Conservation (phyloP, 2,329 filamentous ascomycete genomes). For the Aspergillus felis region DNA sequence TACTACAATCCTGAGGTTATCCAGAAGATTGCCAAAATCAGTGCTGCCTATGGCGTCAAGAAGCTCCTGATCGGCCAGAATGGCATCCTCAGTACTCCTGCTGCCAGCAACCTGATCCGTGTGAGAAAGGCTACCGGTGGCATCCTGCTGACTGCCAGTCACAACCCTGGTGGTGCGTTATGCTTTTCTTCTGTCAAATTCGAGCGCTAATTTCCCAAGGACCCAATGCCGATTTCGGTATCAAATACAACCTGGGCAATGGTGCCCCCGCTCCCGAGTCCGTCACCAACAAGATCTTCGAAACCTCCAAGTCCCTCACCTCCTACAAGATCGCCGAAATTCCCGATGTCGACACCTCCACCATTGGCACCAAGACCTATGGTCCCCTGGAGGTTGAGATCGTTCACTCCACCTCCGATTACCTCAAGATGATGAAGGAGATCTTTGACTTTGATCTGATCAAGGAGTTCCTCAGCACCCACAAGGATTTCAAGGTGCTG, state of each 20-base stretch:
- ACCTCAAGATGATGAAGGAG: constrained; percentile 91
- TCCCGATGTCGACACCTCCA: constrained; percentile 77
- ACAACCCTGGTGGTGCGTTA: constrained; percentile 88
- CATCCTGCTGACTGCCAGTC: constrained; percentile 92
- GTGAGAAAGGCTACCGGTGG: constrained; percentile 93
- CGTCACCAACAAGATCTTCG: constrained; percentile 97
- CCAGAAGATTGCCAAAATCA: constrained; percentile 95
- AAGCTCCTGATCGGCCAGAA: constrained; percentile 95
- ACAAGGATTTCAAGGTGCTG: constrained; percentile 92
- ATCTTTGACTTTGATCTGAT: constrained; percentile 98
- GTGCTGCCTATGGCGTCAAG: constrained; percentile 95
- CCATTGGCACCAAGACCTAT: constrained; percentile 78
- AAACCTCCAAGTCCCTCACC: constrained; percentile 80
- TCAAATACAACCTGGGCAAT: constrained; percentile 99
- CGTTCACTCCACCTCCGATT: constrained; percentile 88
- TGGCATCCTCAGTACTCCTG: constrained; percentile 94
- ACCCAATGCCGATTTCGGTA: constrained; percentile 92
- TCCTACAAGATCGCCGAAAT: constrained; percentile 91
- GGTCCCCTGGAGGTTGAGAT: constrained; percentile 89
- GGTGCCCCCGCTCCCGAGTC: constrained; percentile 93
- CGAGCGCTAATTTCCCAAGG: constrained; percentile 48
- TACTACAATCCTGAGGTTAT: constrained; percentile 97
- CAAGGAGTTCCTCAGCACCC: constrained; percentile 81
- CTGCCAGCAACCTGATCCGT: constrained; percentile 92
- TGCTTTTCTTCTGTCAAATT: neutral